Conservation (phyloP, 345 rosid species). For the Sisymbrium irio region DNA sequence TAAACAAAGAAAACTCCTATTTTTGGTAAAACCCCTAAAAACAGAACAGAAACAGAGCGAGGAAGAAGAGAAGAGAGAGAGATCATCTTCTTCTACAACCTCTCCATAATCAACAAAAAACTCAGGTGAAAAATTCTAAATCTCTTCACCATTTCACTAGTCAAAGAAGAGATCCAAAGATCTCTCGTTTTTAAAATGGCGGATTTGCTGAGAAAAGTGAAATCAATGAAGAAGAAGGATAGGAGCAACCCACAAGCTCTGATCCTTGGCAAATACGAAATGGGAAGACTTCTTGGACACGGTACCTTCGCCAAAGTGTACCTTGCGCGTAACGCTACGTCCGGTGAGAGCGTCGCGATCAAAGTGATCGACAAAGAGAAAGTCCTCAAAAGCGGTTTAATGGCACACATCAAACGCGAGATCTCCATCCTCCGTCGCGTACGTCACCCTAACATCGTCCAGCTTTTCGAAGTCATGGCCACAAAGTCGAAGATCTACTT, state of each 20-base stretch:
- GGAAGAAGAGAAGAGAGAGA: constrained; percentile 11
- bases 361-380: constrained; percentile 80
- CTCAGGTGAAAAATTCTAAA: background rate
- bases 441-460: constrained; percentile 81
- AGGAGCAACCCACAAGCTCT: constrained; percentile 34
- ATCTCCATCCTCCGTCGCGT: constrained; percentile 90
- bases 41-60: constrained; percentile 14
- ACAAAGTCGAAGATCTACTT: constrained; percentile 80
- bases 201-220: constrained; percentile 23
- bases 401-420: constrained; percentile 75
- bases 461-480: constrained; percentile 87
- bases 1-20: constrained; percentile 12
- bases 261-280: constrained; percentile 67
- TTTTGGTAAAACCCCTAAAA: constrained; percentile 23
- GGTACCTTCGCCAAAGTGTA: constrained; percentile 93
- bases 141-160: background rate
- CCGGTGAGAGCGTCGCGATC: constrained; percentile 62
- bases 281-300: constrained; percentile 74
- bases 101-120: constrained; percentile 10
- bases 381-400: constrained; percentile 55
- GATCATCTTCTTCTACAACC: constrained; percentile 25
- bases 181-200: constrained; percentile 20
- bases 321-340: constrained; percentile 56
- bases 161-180: background rate
- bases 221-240: constrained; percentile 25